These are phyloP conservation scores for Kluyveromyces marxianus DNA, from an alignment of 1,139 yeast genomes.

Conservation along the genomic window DNA sequence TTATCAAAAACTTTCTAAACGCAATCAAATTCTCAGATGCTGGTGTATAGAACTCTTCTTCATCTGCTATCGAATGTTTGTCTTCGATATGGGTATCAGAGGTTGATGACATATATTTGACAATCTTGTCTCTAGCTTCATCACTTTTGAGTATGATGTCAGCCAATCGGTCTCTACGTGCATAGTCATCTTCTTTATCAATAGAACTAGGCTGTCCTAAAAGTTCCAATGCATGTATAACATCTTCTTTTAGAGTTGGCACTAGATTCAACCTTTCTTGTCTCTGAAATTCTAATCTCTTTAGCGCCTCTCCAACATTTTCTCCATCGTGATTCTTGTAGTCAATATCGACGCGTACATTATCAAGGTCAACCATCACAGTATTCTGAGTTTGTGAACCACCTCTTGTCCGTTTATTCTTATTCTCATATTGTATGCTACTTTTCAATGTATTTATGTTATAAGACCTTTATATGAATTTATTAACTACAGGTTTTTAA, in stretches of 20 bases:
- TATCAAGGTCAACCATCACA: constrained; percentile 6
- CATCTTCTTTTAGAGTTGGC: constrained; percentile 62
- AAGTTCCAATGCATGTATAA: constrained; percentile 40
- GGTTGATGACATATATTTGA: constrained; percentile 20
- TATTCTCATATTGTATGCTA: too few species aligned
- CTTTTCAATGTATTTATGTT: too few species aligned
- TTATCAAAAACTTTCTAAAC: constrained; percentile 46
- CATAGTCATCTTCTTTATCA: constrained; percentile 55
- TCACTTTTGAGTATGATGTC: constrained; percentile 31
- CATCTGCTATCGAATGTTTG: constrained; percentile 30
- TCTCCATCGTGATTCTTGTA: constrained; percentile 15
- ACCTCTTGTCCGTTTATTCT: neutral
- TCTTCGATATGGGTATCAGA: constrained; percentile 21
- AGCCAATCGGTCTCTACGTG: constrained; percentile 52
- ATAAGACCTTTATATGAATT: too few species aligned
- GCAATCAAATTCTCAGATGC: constrained; percentile 53
- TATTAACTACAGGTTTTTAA: neutral
- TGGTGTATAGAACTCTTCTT: constrained; percentile 81
- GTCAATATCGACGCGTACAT: constrained; percentile 16
- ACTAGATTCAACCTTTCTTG: constrained; percentile 30
- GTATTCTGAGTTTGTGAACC: neutral
- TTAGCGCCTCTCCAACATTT: constrained; percentile 23
- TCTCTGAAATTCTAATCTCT: constrained; percentile 23
- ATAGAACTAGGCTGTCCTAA: constrained; percentile 54
- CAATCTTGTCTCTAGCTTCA: constrained; percentile 16